phyloP scores from a whole-genome alignment of 1,284 basidiomycete genomes.

The Leccinum solheimii region DNA sequence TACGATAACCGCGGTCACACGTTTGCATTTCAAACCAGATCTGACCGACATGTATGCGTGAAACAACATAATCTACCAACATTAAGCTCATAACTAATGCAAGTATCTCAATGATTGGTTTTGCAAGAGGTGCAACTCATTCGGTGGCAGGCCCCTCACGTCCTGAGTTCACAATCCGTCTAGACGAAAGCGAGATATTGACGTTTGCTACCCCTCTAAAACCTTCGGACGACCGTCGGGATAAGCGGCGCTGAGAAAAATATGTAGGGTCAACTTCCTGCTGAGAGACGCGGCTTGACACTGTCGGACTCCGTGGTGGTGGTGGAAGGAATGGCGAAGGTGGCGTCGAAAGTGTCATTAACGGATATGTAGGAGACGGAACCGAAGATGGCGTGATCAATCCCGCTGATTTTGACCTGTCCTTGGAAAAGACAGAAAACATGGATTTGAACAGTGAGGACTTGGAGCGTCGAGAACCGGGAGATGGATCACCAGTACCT shows the following conservation, averaged over 20 bases:
- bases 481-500: constrained; percentile 41
- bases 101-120: not conserved
- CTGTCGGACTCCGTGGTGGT: constrained; percentile 28
- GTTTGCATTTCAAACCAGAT: not conserved
- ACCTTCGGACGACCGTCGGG: constrained; percentile 19
- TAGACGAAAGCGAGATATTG: constrained; percentile 16
- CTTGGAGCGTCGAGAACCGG: constrained; percentile 40
- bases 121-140: constrained; percentile 8
- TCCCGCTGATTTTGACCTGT: constrained; percentile 49
- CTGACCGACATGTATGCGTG: not conserved
- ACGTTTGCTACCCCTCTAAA: constrained; percentile 5
- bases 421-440: constrained; percentile 46
- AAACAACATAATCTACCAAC: constrained; percentile 7
- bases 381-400: constrained; percentile 52
- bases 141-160: constrained; percentile 14
- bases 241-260: constrained; percentile 6
- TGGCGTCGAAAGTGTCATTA: constrained; percentile 19
- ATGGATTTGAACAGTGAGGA: constrained; percentile 67
- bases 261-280: constrained; percentile 8
- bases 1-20: constrained; percentile 3
- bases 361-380: constrained; percentile 25
- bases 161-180: constrained; percentile 16
- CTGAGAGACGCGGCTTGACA: constrained; percentile 4
- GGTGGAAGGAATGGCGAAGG: constrained; percentile 26
- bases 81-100: not conserved